A percentile compares a stretch with the other conserved stretches of the same genome.
These are phyloP conservation scores for Clonostachys chloroleuca DNA, from an alignment of 2,329 filamentous ascomycete species.

Conservation along the genomic window DNA sequence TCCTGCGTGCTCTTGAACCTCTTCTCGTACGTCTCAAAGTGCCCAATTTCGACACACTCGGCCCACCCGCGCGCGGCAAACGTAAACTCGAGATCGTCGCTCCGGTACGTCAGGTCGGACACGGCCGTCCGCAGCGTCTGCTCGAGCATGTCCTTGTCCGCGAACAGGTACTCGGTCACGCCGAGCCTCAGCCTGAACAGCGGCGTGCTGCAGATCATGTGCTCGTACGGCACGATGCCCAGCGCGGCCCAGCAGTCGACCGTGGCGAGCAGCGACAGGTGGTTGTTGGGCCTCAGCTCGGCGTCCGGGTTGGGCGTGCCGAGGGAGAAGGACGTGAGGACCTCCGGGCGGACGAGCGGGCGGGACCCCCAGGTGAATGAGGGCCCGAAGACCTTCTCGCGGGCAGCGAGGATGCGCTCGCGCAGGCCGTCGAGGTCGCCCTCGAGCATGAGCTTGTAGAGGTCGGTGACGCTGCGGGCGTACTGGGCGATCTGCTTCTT, in stretches of 20 bases:
- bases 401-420: slow-evolving; percentile 58
- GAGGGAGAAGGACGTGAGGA: slow-evolving; percentile 86
- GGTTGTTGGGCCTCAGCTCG: slow-evolving; percentile 74
- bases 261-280: slow-evolving; percentile 89
- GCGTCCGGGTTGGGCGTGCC: slow-evolving; percentile 59
- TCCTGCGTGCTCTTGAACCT: slow-evolving; percentile 85
- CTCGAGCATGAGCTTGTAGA: slow-evolving; percentile 96
- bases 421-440: slow-evolving; percentile 74
- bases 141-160: slow-evolving; percentile 74
- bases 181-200: slow-evolving; percentile 95
- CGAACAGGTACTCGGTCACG: slow-evolving; percentile 95
- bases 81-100: slow-evolving; percentile 94
- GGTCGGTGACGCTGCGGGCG: slow-evolving; percentile 82
- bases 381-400: slow-evolving; percentile 75
- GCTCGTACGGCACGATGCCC: slow-evolving; percentile 92
- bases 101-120: slow-evolving; percentile 86
- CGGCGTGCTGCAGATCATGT: slow-evolving; percentile 99
- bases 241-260: slow-evolving; percentile 97
- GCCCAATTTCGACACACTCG: slow-evolving; percentile 83
- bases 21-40: slow-evolving; percentile 90
- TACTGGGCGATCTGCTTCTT: slow-evolving; percentile 93
- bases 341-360: slow-evolving; percentile 72
- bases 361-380: slow-evolving; percentile 51
- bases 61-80: slow-evolving; percentile 96
- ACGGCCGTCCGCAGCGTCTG: slow-evolving; percentile 83